A percentile compares a stretch with the other conserved stretches of the same genome.
These are phyloP conservation scores for Chrysanthemum lavandulifolium DNA, from an alignment of 129 eudicot species.

Conservation along the genomic window DNA sequence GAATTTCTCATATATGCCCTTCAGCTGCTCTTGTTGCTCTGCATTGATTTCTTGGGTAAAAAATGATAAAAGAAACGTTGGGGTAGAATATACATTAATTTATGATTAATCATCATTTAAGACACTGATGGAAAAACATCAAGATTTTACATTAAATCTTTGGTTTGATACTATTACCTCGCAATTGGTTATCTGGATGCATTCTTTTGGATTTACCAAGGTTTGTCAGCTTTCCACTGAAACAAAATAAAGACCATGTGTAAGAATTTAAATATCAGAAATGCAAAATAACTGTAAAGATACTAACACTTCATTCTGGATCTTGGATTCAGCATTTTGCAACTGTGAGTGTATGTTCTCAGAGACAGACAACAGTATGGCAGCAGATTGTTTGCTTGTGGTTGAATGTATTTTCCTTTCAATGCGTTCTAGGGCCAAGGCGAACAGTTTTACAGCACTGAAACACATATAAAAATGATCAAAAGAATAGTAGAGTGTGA, in stretches of 20 bases:
- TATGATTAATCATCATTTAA: slow-evolving; percentile 10
- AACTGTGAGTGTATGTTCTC: slow-evolving; percentile 54
- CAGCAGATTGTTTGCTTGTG: slow-evolving; percentile 66
- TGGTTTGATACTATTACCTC: slow-evolving; percentile 47
- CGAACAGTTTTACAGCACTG: slow-evolving; percentile 72
- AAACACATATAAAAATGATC: slow-evolving; percentile 19
- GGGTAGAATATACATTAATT: background rate
- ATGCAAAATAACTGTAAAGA: slow-evolving; percentile 1
- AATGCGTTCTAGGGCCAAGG: slow-evolving; percentile 65
- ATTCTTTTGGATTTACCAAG: slow-evolving; percentile 59
- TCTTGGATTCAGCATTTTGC: slow-evolving; percentile 74
- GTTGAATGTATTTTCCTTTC: slow-evolving; percentile 63
- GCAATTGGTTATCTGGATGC: slow-evolving; percentile 55
- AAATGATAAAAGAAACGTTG: too few species aligned
- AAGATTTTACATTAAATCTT: slow-evolving; percentile 1
- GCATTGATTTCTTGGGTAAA: too few species aligned
- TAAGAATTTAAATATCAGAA: slow-evolving; percentile 15
- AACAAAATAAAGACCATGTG: slow-evolving; percentile 35
- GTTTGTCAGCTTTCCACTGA: slow-evolving; percentile 78
- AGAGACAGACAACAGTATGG: slow-evolving; percentile 63
- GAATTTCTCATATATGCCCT: too few species aligned
- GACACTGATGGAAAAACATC: slow-evolving; percentile 4
- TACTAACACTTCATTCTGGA: slow-evolving; percentile 76
- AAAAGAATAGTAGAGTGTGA: slow-evolving; percentile 11
- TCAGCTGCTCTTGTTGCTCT: too few species aligned